phyloP scores from a whole-genome alignment of 1,284 basidiomycete species.

The Crepidotus sp. region DNA sequence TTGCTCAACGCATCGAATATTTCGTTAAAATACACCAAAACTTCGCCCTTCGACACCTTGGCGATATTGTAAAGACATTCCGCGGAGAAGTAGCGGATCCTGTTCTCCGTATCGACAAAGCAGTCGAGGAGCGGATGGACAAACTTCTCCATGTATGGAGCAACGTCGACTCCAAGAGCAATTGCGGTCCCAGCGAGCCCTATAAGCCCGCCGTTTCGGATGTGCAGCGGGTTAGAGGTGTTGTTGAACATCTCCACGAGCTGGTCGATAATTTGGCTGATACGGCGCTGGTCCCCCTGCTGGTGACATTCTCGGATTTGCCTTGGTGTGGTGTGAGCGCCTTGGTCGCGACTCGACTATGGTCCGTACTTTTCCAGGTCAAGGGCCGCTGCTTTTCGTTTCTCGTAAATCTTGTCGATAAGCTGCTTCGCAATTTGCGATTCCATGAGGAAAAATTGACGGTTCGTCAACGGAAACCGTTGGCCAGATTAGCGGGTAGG shows the following conservation, averaged over 20 bases:
- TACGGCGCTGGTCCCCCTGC: constrained; percentile 73
- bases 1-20: constrained; percentile 97
- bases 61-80: constrained; percentile 98
- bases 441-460: no score
- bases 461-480: no score
- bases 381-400: constrained; percentile 90
- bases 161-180: constrained; percentile 87
- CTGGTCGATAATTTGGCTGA: constrained; percentile 88
- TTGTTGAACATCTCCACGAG: constrained; percentile 89
- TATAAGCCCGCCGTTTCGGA: constrained; percentile 92
- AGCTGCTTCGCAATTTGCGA: constrained; percentile 67
- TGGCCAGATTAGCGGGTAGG: no score
- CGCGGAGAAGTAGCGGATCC: constrained; percentile 94
- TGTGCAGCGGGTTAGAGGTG: constrained; percentile 72
- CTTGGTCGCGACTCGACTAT: constrained; percentile 4
- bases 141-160: constrained; percentile 91
- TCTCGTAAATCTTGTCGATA: constrained; percentile 88
- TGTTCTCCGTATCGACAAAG: constrained; percentile 91
- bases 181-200: constrained; percentile 96
- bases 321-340: constrained; percentile 28
- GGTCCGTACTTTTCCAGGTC: constrained; percentile 82
- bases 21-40: constrained; percentile 95
- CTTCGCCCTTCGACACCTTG: constrained; percentile 96
- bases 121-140: constrained; percentile 87
- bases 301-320: constrained; percentile 83